Percentiles rank a stretch among this genome's conserved stretches.
Conservation (phyloP, 31 red algal genomes). For the Porphyra umbilicalis region DNA sequence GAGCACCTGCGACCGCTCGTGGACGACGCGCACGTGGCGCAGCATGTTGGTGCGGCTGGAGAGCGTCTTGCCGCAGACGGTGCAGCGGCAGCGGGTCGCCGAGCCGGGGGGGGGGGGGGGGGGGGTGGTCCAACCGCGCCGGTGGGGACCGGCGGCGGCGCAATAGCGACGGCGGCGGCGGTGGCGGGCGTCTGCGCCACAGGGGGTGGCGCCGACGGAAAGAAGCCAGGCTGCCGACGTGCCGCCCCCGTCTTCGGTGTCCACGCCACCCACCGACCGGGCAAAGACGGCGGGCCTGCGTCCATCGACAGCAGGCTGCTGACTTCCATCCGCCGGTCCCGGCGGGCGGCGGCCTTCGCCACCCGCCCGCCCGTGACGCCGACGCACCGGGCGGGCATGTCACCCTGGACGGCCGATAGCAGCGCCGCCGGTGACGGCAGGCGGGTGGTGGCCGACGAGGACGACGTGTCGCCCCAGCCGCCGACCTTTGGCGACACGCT, state of each 20-base stretch:
- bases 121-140: background rate
- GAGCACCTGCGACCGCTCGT: background rate
- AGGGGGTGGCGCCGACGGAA: background rate
- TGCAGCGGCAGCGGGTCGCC: background rate
- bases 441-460: background rate
- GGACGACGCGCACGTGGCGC: background rate
- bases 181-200: background rate
- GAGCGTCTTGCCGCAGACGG: background rate
- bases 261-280: too few species aligned
- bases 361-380: background rate
- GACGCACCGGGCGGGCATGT: background rate
- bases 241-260: too few species aligned
- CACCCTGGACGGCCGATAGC: background rate
- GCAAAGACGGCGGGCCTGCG: background rate
- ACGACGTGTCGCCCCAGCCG: background rate
- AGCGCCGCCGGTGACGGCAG: background rate
- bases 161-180: background rate
- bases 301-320: background rate
- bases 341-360: background rate
- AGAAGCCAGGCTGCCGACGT: too few species aligned
- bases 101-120: background rate
- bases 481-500: background rate
- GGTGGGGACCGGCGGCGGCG: background rate
- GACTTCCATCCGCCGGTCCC: background rate
- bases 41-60: constrained; percentile 1